Evolutionary conservation across 441 rosid species (phyloP).

Genomic region (Capsella rubella): DNA sequence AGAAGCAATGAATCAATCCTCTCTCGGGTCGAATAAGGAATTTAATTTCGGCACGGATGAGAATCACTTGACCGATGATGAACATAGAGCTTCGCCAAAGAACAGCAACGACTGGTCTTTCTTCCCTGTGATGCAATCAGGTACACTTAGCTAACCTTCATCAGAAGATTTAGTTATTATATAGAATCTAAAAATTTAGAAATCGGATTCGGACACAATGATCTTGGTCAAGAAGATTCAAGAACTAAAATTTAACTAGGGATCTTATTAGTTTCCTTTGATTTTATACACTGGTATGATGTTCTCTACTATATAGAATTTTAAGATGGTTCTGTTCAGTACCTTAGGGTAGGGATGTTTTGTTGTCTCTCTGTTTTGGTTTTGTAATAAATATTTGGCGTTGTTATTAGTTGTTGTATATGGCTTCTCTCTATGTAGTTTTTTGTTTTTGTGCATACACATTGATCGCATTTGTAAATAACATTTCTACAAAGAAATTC

Average conservation of each 20-base stretch:
- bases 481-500: constrained; percentile 19
- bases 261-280: background rate
- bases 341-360: constrained; percentile 24
- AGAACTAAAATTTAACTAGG: constrained; percentile 11
- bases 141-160: constrained; percentile 44
- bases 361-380: background rate
- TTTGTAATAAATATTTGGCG: constrained; percentile 42
- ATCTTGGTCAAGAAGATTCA: constrained; percentile 23
- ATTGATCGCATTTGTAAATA: constrained; percentile 30
- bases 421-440: constrained; percentile 12
- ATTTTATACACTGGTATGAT: constrained; percentile 6
- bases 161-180: background rate
- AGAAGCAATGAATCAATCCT: constrained; percentile 52
- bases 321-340: constrained; percentile 27
- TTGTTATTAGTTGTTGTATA: constrained; percentile 27
- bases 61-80: constrained; percentile 47
- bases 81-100: constrained; percentile 53
- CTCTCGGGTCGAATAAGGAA: constrained; percentile 71
- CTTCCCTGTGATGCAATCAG: constrained; percentile 80
- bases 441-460: constrained; percentile 1
- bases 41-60: constrained; percentile 73
- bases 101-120: constrained; percentile 75
- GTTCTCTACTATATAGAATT: constrained; percentile 7
- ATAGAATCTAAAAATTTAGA: constrained; percentile 33
- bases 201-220: constrained; percentile 18